Evolutionary conservation across 306 rosid species (phyloP), one percentile per base, ranked within the genome.

Genomic region (Cucurbita moschata): DNA sequence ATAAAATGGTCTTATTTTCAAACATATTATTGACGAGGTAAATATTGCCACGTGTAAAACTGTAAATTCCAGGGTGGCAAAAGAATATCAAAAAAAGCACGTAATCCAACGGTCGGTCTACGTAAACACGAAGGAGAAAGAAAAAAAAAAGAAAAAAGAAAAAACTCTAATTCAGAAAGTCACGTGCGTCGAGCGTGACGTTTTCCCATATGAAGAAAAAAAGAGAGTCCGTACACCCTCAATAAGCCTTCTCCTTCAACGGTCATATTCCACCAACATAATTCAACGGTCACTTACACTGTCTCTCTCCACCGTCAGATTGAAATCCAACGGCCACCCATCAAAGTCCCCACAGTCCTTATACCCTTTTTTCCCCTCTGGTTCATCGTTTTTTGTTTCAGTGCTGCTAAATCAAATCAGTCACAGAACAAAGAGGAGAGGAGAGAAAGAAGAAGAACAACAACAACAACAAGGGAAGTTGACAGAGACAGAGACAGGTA

Each of bases 241-340:
- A 68, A 76, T 46, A n/a, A 10, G 4, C 72, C 79, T 47, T 11
- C 40, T 1, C 40, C 16, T 59, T 51, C 62, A 94, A 94, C 98
- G 98, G 98, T 89, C 87, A 89, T 82, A 84, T 86, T 81, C 85
- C 80, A 78, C 90, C 88, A 87, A 85, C 88, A 88, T 59, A 15
- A 38, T 57, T 18, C 86, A 88, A 88, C 95, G 95, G 95, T 86
- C 86, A 83, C 68, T 75, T 81, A 64, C 54, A 52, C 77, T 21
- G 19, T 26, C 54, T 0, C 15, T 87, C 10, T 69, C 42, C 43
- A 44, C 92, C 97, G 82, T 89, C 63, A 0, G 98, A 94, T 94
- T 77, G n/a, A 14, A 15, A 90, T 90, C 94, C 1, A 30, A 80
- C 76, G 88, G 87, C 15, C 21, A 10, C 68, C 64, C 19, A 75